Conservation (phyloP, 306 rosid genomes). For the Vigna reflexopilosa region DNA sequence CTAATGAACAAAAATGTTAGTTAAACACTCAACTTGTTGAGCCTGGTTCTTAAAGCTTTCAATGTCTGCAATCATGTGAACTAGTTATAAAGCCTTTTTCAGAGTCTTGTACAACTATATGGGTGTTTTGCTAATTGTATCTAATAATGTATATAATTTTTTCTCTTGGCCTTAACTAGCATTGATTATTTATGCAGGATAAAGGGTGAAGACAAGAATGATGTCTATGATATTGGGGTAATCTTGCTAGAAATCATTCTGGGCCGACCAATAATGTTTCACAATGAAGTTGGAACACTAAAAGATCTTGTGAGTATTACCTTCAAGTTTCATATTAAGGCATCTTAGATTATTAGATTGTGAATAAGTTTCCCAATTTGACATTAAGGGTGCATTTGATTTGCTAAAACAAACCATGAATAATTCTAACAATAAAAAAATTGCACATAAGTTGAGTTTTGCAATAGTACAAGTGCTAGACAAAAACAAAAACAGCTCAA, state of each 20-base stretch:
- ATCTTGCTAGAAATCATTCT: constrained; percentile 82
- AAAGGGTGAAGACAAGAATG: constrained; percentile 71
- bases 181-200: constrained; percentile 52
- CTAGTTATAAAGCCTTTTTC: not conserved
- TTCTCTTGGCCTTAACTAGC: constrained; percentile 11
- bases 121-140: not conserved
- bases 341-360: not conserved
- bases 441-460: not conserved
- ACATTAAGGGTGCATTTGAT: not conserved
- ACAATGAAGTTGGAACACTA: constrained; percentile 77
- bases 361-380: not conserved
- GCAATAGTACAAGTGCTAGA: not conserved
- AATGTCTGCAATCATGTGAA: not conserved
- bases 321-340: constrained; percentile 27
- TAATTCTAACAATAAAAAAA: not conserved
- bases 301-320: constrained; percentile 85
- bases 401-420: not conserved
- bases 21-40: constrained; percentile 1
- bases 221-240: constrained; percentile 88
- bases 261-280: constrained; percentile 86
- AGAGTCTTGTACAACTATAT: not conserved
- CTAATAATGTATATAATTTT: not conserved
- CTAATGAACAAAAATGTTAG: not conserved
- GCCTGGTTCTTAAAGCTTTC: not conserved
- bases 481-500: not conserved